A percentile compares a stretch with the other conserved stretches of the same genome.
Evolutionary conservation across 1,139 yeast genomes (phyloP).

Genomic region (Saccharomyces hybrid): DNA sequence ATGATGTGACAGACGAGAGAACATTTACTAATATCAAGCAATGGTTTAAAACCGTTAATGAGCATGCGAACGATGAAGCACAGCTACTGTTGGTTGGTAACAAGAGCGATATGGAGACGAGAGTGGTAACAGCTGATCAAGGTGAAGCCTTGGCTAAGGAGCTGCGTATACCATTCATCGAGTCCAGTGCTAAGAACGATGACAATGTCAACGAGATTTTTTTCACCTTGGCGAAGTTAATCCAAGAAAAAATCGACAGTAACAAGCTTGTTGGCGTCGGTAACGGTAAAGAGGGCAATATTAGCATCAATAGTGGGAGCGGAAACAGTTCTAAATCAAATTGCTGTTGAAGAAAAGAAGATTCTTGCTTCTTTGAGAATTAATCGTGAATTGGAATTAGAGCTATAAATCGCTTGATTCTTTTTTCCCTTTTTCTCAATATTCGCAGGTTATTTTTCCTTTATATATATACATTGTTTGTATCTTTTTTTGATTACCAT

Average conservation of each 20-base stretch:
- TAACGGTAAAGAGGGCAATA: slow-evolving; percentile 26
- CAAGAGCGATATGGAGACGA: slow-evolving; percentile 71
- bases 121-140: slow-evolving; percentile 80
- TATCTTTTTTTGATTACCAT: not conserved
- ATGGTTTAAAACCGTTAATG: slow-evolving; percentile 93
- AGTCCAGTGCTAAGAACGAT: slow-evolving; percentile 92
- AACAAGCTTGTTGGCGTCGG: slow-evolving; percentile 26
- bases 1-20: slow-evolving; percentile 92
- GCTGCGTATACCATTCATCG: slow-evolving; percentile 83
- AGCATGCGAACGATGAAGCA: slow-evolving; percentile 94
- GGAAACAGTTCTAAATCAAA: slow-evolving; percentile 20
- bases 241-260: slow-evolving; percentile 63
- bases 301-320: slow-evolving; percentile 30
- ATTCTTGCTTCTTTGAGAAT: not conserved
- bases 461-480: not conserved
- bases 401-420: not conserved
- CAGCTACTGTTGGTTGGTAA: slow-evolving; percentile 91
- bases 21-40: slow-evolving; percentile 78
- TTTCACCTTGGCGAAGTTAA: slow-evolving; percentile 80
- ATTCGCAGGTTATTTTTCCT: not conserved
- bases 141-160: slow-evolving; percentile 86
- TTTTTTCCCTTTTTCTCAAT: not conserved
- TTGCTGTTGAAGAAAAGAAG: slow-evolving; percentile 18
- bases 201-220: slow-evolving; percentile 88
- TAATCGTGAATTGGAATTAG: not conserved